phyloP scores from a whole-genome alignment of 2,329 filamentous ascomycete species.

The Penicillium sclerotiorum region DNA sequence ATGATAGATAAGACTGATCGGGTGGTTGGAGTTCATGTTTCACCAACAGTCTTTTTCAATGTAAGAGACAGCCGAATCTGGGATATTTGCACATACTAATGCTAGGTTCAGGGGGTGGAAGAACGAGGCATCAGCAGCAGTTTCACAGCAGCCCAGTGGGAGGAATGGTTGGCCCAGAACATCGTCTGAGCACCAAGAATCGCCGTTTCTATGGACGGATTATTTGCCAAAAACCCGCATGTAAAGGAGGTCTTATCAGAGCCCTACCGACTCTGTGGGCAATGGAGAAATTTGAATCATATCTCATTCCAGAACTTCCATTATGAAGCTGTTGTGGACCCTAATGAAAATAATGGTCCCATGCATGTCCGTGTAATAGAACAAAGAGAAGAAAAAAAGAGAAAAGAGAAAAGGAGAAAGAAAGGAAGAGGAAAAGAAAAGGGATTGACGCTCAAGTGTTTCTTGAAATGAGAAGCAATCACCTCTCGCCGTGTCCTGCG shows the following conservation, averaged over 20 bases:
- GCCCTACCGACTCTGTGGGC: neutral
- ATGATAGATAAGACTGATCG: conserved; percentile 56
- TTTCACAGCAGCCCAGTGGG: conserved; percentile 81
- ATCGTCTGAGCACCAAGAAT: conserved; percentile 48
- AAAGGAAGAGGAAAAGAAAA: conserved; percentile 3
- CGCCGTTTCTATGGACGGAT: neutral
- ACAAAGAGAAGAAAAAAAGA: conserved; percentile 10
- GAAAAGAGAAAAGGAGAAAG: conserved; percentile 5
- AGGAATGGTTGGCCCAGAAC: conserved; percentile 75
- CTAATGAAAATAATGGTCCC: conserved; percentile 22
- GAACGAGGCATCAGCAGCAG: conserved; percentile 76
- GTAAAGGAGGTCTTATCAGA: neutral
- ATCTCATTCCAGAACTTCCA: conserved; percentile 34
- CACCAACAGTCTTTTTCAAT: conserved; percentile 86
- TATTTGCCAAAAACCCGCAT: neutral
- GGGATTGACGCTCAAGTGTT: conserved; percentile 4
- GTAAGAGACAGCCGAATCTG: conserved; percentile 41
- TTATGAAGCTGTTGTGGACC: conserved; percentile 28
- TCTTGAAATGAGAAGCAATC: conserved; percentile 6
- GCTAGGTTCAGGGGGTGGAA: conserved; percentile 61
- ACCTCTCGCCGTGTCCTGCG: conserved; percentile 8
- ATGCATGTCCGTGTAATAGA: conserved; percentile 21
- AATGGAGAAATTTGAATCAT: conserved; percentile 25
- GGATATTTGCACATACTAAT: neutral
- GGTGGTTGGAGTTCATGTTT: conserved; percentile 82